Evolutionary conservation across 2,329 filamentous ascomycete species (phyloP).

Genomic region (Fusarium pilosicola): DNA sequence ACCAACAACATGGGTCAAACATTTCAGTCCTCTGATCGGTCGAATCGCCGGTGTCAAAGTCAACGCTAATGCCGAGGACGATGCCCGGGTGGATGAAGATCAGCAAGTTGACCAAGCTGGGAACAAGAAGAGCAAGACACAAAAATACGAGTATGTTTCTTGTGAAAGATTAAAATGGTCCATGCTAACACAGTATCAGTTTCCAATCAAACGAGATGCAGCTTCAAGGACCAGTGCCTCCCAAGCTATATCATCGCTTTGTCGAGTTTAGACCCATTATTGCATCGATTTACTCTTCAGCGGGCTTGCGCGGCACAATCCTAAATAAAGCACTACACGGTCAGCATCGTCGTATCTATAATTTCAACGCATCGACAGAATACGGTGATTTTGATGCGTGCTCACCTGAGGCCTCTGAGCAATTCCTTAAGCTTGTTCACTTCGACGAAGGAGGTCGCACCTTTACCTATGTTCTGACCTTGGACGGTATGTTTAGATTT

Average conservation of each 20-base stretch:
- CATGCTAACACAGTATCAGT: slow-evolving; percentile 54
- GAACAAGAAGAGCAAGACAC: slow-evolving; percentile 62
- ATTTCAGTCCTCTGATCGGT: slow-evolving; percentile 90
- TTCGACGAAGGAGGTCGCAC: slow-evolving; percentile 86
- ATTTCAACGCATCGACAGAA: slow-evolving; percentile 80
- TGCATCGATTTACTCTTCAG: slow-evolving; percentile 84
- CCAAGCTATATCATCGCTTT: slow-evolving; percentile 86
- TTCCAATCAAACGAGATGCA: slow-evolving; percentile 96
- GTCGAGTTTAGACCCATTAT: slow-evolving; percentile 94
- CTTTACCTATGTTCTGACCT: slow-evolving; percentile 91
- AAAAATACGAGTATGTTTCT: slow-evolving; percentile 79
- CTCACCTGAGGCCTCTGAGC: slow-evolving; percentile 75
- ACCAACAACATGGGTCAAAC: slow-evolving; percentile 79
- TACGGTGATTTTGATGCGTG: slow-evolving; percentile 75
- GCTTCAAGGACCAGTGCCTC: slow-evolving; percentile 82
- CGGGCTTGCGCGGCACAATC: slow-evolving; percentile 80
- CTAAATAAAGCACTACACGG: slow-evolving; percentile 88
- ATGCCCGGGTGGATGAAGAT: slow-evolving; percentile 43
- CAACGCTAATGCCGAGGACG: slow-evolving; percentile 65
- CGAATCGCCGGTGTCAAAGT: slow-evolving; percentile 79
- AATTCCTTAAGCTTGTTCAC: slow-evolving; percentile 87
- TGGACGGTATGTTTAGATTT: slow-evolving; percentile 88
- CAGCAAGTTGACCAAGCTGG: slow-evolving; percentile 34
- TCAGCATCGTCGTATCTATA: slow-evolving; percentile 90
- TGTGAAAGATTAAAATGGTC: neutral